Evolutionary conservation across 2,329 filamentous ascomycete species (phyloP), one percentile per base, ranked within the genome.

Genomic region (Nigrospora osmanthi): DNA sequence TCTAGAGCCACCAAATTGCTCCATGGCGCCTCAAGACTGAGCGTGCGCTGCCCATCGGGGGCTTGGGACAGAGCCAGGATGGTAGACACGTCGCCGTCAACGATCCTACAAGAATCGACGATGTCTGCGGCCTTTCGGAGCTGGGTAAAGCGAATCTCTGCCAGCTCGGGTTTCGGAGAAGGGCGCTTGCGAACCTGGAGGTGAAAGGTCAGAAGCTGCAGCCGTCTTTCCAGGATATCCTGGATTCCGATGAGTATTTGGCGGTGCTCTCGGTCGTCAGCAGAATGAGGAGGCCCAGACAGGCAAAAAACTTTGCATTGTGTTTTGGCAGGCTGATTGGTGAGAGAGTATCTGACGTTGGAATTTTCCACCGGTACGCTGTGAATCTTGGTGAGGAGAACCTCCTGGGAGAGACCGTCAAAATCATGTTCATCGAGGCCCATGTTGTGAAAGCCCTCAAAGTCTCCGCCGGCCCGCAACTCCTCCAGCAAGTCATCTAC

Each of bases 21-120:
- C 86, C 86, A 90, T 1, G 85, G 85, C 6, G 84, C 84, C 61
- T 89, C 85, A 11, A 87, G 67, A 52, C 82, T 87, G 14, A 91
- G 64, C 55, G 85, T 80, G 39, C 79, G 76, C 30, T 75, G 73
- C 1, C 83, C 83, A 51, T 80, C 70, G 42, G 75, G 73, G 19
- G 80, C 78, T 53, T 83, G 78, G 3, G 81, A 85, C 13, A 91
- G 66, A 23, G 87, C 80, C 3, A 89, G 66, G 42, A 90, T 83
- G 51, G 82, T 80, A 31, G 82, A 80, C 44, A 85, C 70, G 23
- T 74, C 70, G 2, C 81, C 81, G 59, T 90, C 85, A 5, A 73
- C 70, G 37, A 90, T 62, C 54, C 81, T 85, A 62, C 83, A 87
- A 7, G 83, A 85, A 63, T 89, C 86, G 23, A 82, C 74, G 14